These are phyloP conservation scores for Phytophthora pseudosyringae DNA, from an alignment of 352 stramenopile species.

Conservation along the genomic window DNA sequence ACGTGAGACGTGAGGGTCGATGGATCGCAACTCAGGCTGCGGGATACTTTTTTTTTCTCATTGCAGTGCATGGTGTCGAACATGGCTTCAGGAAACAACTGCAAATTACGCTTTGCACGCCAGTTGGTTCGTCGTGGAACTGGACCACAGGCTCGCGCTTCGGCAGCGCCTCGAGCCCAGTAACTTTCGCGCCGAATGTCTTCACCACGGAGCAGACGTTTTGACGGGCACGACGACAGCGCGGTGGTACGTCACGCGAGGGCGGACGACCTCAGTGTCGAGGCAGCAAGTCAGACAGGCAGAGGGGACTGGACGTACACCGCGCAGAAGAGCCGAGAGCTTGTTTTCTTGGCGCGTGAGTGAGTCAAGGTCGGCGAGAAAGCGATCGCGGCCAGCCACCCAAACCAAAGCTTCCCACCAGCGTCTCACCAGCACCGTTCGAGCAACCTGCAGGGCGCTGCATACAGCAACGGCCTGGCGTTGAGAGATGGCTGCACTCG, in stretches of 20 bases:
- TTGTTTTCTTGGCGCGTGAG: conserved; percentile 3
- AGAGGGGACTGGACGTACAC: conserved; percentile 15
- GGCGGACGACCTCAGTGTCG: conserved; percentile 21
- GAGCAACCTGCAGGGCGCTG: conserved; percentile 8
- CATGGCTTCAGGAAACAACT: conserved; percentile 11
- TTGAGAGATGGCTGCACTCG: not conserved
- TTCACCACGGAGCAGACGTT: conserved; percentile 1
- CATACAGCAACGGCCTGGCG: not conserved
- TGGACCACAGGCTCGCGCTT: conserved; percentile 1
- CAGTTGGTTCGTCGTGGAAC: not conserved
- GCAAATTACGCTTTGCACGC: conserved; percentile 4
- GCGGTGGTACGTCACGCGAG: conserved; percentile 25
- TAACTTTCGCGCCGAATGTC: conserved; percentile 4
- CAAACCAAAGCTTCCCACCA: conserved; percentile 2
- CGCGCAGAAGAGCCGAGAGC: conserved; percentile 25
- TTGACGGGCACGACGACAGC: not conserved
- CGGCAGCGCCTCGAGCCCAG: not conserved
- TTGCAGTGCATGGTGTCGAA: conserved; percentile 2
- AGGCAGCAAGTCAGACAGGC: conserved; percentile 33
- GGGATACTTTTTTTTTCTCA: conserved; percentile 9
- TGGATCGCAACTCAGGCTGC: conserved; percentile 9
- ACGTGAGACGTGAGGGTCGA: conserved; percentile 4
- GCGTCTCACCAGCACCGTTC: conserved; percentile 10
- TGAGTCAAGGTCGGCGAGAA: conserved; percentile 31
- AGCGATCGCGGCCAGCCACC: conserved; percentile 15